Base-by-base conservation (phyloP, 768 basidiomycete species). In the Pleurotus citrinopileatus region DNA sequence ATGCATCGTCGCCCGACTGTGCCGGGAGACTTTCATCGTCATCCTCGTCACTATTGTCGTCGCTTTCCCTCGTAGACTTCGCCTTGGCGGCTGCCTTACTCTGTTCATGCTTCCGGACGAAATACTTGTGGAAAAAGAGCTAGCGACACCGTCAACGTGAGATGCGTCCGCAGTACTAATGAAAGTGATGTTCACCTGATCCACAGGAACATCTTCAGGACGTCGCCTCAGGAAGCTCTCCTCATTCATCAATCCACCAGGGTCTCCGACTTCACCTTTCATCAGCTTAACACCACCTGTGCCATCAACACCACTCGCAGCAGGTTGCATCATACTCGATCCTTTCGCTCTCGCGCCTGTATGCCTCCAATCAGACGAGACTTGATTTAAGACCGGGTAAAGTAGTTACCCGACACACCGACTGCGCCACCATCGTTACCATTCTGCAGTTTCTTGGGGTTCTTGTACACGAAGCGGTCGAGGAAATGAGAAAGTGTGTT, bases 401-500 rank as follows among this genome's bases (percentile, higher is more conserved):
- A 5, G 19, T n/a, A n/a, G n/a, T n/a, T n/a, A n/a, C n/a, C n/a
- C n/a, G n/a, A n/a, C 1, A 15, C 29, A 42, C 23, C 29, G 19
- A 17, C 10, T 13, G 20, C 5, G 52, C 26, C 25, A 9, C 62
- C 68, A 22, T 69, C 66, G 5, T 65, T 70, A 28, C 61, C 67
- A 20, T 56, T 40, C 55, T 71, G 73, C 34, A 66, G 61, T 61
- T 87, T 86, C 73, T 98, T 98, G 1, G 94, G 87, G 66, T 98
- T 98, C 69, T 94, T 92, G 76, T 93, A 98, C 38, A 98, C 91
- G 72, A 98, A 98, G 2, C 95, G 84, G 65, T 98, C 97, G 36
- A 98, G 81, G 82, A 99, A 98, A 62, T 94, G 91, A 0, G 91
- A 87, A 20, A 98, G 82, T 0, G 94, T 95, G 72, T 97, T 94